Conservation (phyloP, 1,139 yeast genomes). For the Chernovozyma sophiae-reginae region DNA sequence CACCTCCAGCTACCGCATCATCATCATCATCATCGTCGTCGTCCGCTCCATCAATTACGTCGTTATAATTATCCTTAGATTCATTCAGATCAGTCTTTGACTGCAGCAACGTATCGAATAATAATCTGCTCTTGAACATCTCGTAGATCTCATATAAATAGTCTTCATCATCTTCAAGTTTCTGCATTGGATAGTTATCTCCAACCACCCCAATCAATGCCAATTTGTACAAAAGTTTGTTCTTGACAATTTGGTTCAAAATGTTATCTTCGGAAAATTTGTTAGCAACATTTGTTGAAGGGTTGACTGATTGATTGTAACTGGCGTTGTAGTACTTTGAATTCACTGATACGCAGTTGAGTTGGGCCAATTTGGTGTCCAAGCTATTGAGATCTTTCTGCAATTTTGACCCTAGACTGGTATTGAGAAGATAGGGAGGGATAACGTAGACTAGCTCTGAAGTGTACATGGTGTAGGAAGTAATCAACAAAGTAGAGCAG, state of each 20-base stretch:
- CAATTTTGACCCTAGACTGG: slow-evolving; percentile 33
- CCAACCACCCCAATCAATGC: slow-evolving; percentile 39
- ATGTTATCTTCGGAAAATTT: slow-evolving; percentile 29
- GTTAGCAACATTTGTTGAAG: neutral
- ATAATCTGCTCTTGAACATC: slow-evolving; percentile 29
- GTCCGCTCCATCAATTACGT: slow-evolving; percentile 4
- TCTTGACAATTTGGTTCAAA: slow-evolving; percentile 30
- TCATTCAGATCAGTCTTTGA: neutral
- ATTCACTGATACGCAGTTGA: slow-evolving; percentile 3
- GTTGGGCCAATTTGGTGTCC: slow-evolving; percentile 11
- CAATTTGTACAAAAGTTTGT: slow-evolving; percentile 34
- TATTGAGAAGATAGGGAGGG: slow-evolving; percentile 42
- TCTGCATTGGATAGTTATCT: slow-evolving; percentile 25
- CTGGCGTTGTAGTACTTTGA: slow-evolving; percentile 4
- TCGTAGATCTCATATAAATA: slow-evolving; percentile 31
- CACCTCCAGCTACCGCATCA: too few relatives aligned
- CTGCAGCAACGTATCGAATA: slow-evolving; percentile 8
- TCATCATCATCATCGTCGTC: neutral
- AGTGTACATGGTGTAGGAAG: slow-evolving; percentile 7
- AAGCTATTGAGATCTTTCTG: slow-evolving; percentile 21
- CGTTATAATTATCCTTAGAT: slow-evolving; percentile 9
- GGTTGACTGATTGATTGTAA: neutral
- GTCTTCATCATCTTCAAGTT: slow-evolving; percentile 19
- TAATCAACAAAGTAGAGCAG: too few relatives aligned
- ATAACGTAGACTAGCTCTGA: slow-evolving; percentile 28